Evolutionary conservation across 2,329 filamentous ascomycete species (phyloP).

Genomic region (Pseudonectria foliicola): DNA sequence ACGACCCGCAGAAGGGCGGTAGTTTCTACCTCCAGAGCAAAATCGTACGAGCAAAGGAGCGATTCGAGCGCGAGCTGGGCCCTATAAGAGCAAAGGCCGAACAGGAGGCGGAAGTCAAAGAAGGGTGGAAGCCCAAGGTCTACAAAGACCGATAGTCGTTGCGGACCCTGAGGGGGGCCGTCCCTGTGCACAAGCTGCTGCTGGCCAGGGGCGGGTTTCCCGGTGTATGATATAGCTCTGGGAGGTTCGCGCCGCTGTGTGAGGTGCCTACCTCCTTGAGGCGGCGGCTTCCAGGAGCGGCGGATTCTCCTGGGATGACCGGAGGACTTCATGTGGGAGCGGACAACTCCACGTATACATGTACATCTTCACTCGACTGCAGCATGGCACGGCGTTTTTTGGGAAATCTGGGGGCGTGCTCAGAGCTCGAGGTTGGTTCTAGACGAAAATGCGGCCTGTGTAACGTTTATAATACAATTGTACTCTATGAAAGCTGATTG

Average conservation of each 20-base stretch:
- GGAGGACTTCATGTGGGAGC: slow-evolving; percentile 2
- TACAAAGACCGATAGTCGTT: slow-evolving; percentile 69
- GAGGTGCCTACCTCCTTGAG: no score
- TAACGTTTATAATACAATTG: slow-evolving; percentile 24
- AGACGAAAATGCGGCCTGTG: slow-evolving; percentile 23
- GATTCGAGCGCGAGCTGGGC: slow-evolving; percentile 80
- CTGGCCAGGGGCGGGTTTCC: neutral
- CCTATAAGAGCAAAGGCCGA: slow-evolving; percentile 63
- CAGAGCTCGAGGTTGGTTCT: slow-evolving; percentile 24
- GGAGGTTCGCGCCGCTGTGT: no score
- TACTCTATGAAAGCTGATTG: slow-evolving; percentile 15
- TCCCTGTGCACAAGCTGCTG: neutral
- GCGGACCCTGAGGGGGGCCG: neutral
- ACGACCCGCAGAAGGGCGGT: slow-evolving; percentile 91
- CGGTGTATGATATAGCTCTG: slow-evolving; percentile 14
- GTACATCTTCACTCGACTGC: slow-evolving; percentile 48
- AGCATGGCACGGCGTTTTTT: slow-evolving; percentile 46
- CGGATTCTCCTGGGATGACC: no score
- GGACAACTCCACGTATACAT: slow-evolving; percentile 28
- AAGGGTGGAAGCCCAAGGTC: slow-evolving; percentile 91
- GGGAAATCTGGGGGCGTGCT: slow-evolving; percentile 22
- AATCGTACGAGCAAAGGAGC: slow-evolving; percentile 80
- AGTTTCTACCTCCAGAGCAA: slow-evolving; percentile 99
- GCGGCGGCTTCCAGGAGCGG: no score
- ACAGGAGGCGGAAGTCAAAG: slow-evolving; percentile 69